A percentile compares a stretch with the other conserved stretches of the same genome.
Evolutionary conservation across 2,329 filamentous ascomycete species (phyloP).

Genomic region (Karstenula rhodostoma): DNA sequence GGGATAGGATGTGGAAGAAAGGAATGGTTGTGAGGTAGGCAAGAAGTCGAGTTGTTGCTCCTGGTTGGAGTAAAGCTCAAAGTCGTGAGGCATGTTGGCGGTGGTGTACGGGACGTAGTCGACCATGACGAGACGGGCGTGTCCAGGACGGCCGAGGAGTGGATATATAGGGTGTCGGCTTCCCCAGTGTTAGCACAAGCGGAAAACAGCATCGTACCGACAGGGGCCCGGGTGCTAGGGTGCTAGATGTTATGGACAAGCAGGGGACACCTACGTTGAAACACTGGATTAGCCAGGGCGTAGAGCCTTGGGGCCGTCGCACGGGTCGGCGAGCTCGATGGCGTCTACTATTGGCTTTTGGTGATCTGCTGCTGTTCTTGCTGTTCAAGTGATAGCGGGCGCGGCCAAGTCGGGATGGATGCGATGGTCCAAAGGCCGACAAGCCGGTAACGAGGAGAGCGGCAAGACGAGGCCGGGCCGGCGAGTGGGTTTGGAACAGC

Average conservation of each 20-base stretch:
- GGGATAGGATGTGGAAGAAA: slow-evolving; percentile 36
- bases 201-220: slow-evolving; percentile 25
- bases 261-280: slow-evolving; percentile 47
- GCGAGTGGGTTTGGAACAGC: not conserved
- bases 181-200: slow-evolving; percentile 40
- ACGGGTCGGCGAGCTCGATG: slow-evolving; percentile 39
- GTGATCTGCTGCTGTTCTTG: slow-evolving; percentile 37
- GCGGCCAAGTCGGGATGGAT: slow-evolving; percentile 23
- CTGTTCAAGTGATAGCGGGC: slow-evolving; percentile 34
- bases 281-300: slow-evolving; percentile 31
- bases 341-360: slow-evolving; percentile 26
- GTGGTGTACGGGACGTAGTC: slow-evolving; percentile 43
- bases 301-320: slow-evolving; percentile 34
- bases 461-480: slow-evolving; percentile 1
- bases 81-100: slow-evolving; percentile 46
- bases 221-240: slow-evolving; percentile 26
- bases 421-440: slow-evolving; percentile 34
- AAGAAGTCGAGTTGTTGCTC: slow-evolving; percentile 44
- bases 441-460: slow-evolving; percentile 30
- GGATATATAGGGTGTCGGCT: slow-evolving; percentile 29
- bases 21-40: slow-evolving; percentile 39
- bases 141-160: slow-evolving; percentile 15
- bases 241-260: slow-evolving; percentile 30
- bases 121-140: slow-evolving; percentile 40
- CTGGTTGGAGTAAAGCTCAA: slow-evolving; percentile 48